Base-by-base conservation (phyloP, 2,329 filamentous ascomycete species). In the Dactylellina drechsleri region DNA sequence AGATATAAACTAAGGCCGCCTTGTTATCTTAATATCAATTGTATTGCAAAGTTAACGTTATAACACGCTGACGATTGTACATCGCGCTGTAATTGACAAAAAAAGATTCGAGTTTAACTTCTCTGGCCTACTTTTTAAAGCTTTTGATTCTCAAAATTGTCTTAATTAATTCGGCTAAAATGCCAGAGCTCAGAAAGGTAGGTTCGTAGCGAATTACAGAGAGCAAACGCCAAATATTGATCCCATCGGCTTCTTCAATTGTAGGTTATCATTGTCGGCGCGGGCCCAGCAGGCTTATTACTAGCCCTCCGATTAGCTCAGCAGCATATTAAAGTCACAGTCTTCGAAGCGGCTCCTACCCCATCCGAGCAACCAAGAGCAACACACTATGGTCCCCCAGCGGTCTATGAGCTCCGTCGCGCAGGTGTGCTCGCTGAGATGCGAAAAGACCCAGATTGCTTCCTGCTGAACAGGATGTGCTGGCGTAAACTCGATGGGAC, bases 341-440 rank as follows among this genome's bases (percentile, higher is more conserved):
- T 88, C 20, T 82, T 90, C 62, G 88, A 90, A 78, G 85, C 85
- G 1, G 83, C 85, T 1, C 79, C 83, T 26, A 82, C 85, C 64
- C 83, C 89, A 53, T 86, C 89, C 81, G 83, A 85, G 68, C 86
- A 87, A 68, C 88, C 88, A 0, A 86, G 88, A 28, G 88, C 88
- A 13, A 86, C 87, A 1, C 87, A 89, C 80, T 89, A 89, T 79
- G 86, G 85, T 2, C 83, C 86, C 0, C 84, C 87, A 0, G 87
- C 87, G 0, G 84, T 87, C 50, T 85, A 85, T 45, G 87, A 88
- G 70, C 83, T 90, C 57, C 79, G 82, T 47, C 84, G 86, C n/a
- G 88, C 88, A 0, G 88, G 88, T 0, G 84, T 90, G 10, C 81
- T 89, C 16, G 84, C 85, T n/a, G 83, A 85, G 77, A 81, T 86